A percentile compares a stretch with the other conserved stretches of the same genome.
phyloP scores from a whole-genome alignment of 441 rosid species.

The Corymbia citriodora region DNA sequence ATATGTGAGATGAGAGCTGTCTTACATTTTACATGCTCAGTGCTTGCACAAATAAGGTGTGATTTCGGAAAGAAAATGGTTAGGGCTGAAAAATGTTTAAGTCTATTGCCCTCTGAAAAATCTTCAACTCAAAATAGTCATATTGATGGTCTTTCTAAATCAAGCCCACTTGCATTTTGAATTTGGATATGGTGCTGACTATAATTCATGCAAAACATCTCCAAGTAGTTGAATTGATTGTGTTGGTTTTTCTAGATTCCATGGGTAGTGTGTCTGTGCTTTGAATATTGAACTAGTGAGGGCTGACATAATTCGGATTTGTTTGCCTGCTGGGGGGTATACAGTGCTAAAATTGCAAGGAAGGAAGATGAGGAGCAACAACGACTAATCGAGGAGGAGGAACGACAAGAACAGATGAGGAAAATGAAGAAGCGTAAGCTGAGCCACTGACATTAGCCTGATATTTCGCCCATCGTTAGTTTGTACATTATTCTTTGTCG shows the following conservation, averaged over 20 bases:
- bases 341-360: slow-evolving; percentile 73
- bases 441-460: slow-evolving; percentile 1
- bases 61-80: neutral
- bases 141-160: neutral
- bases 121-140: neutral
- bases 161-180: neutral
- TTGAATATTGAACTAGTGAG: neutral
- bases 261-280: neutral
- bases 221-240: neutral
- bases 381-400: slow-evolving; percentile 66
- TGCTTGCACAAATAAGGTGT: neutral
- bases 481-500: neutral
- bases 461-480: neutral
- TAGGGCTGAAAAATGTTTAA: neutral
- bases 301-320: neutral
- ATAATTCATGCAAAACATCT: neutral
- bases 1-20: neutral
- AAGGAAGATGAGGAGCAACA: slow-evolving; percentile 74
- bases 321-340: neutral
- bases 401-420: slow-evolving; percentile 45
- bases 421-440: slow-evolving; percentile 54
- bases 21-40: neutral
- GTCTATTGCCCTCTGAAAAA: neutral
- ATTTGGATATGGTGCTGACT: neutral
- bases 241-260: neutral